Base-by-base conservation (phyloP, 345 rosid genomes). In the Arabidopsis thaliana region DNA sequence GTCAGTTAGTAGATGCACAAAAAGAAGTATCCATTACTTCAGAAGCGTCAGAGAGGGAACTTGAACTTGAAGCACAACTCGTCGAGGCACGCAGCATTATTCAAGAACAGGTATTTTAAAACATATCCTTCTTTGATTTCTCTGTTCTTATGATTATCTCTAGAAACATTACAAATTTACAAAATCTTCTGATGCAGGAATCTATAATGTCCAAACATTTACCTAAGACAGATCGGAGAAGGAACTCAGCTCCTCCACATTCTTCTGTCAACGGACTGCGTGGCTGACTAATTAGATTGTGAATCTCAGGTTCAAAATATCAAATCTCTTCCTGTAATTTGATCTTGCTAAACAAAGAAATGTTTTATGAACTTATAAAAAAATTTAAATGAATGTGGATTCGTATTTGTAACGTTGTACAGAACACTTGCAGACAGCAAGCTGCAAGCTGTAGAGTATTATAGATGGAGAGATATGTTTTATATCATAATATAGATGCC, bases 1-100 rank as follows among this genome's bases (percentile, higher is more conserved):
- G 83, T 75, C 96, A 95, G 65, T 80, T 95, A 75, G 94, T 87
- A 81, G 97, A 95, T 80, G 94, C 96, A 12, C 98, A 95, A 50
- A 92, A 88, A 83, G 98, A 77, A 61, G 90, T 97, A 64, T 89
- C 88, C 49, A 93, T 95, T 65, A 87, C 97, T 69, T 86, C 94
- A 72, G 97, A 95, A 85, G 99, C 89, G 9, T 85, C 97, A 20
- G 97, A 95, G 85, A 88, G 97, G 61, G 99, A 95, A 80, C 99
- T 95, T 80, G 99, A 92, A 77, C 99, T 95, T 24, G 97, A 92
- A 88, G 99, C 98, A 71, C 99, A 95, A 83, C 93, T 95, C 48
- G 99, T 92, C 55, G 99, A 95, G 83, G 98, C 98, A 32, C 92
- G 98, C 51, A 95, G 99, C 82, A 95, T 92, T 66, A 92, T 92